Evolutionary conservation across 208 protist genomes (phyloP).

Genomic region (Angomonas desouzai): DNA sequence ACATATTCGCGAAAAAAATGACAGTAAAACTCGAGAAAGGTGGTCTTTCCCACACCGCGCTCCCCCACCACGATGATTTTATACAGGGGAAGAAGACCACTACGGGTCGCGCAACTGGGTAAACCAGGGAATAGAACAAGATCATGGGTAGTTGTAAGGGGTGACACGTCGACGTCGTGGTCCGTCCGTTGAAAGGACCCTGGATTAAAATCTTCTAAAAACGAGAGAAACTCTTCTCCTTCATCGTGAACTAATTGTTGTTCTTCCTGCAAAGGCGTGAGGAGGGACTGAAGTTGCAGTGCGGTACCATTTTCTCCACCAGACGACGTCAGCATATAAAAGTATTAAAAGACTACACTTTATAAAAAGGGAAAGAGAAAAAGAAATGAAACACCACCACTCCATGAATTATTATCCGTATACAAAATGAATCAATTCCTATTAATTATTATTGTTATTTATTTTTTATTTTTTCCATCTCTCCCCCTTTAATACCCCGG

Average conservation of each 20-base stretch:
- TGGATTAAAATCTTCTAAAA: conserved; percentile 1
- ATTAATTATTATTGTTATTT: no score
- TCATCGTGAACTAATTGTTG: not conserved
- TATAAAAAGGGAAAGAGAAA: not conserved
- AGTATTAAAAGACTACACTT: not conserved
- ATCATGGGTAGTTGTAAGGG: not conserved
- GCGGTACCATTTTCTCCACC: not conserved
- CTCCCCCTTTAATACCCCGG: conserved; percentile 58
- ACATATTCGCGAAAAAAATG: not conserved
- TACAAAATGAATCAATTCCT: no score
- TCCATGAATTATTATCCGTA: no score
- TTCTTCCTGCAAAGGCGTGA: not conserved
- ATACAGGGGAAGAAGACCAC: not conserved
- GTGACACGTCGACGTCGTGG: not conserved
- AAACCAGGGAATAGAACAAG: not conserved
- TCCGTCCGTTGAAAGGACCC: not conserved
- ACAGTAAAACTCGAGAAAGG: conserved; percentile 4
- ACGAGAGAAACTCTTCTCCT: not conserved
- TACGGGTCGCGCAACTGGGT: not conserved
- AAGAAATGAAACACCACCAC: no score
- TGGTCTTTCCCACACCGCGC: not conserved
- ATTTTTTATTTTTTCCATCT: no score
- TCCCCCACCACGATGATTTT: conserved; percentile 4
- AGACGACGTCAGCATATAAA: not conserved
- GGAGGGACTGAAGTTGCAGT: not conserved